Evolutionary conservation across 169 alveolate genomes (phyloP).

Genomic region (Miamiensis avidus): DNA sequence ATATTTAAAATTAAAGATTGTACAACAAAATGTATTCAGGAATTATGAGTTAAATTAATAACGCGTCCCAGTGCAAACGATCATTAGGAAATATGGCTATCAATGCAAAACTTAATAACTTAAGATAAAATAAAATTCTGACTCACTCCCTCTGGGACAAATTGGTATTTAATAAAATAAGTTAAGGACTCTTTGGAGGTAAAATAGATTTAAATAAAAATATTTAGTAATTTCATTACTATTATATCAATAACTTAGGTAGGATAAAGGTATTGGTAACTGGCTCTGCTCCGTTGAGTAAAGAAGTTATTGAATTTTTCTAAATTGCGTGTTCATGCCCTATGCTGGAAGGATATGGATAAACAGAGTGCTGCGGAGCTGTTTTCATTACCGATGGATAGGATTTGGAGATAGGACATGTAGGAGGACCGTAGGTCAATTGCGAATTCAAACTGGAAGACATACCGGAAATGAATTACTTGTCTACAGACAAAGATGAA

Average conservation of each 20-base stretch:
- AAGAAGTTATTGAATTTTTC: conserved; percentile 63
- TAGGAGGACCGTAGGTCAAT: conserved; percentile 69
- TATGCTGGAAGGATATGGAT: conserved; percentile 76
- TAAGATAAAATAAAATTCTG: conserved; percentile 13
- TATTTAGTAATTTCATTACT: background rate
- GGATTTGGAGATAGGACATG: conserved; percentile 60
- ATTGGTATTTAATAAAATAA: background rate
- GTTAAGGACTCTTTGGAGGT: background rate
- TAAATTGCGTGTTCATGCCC: conserved; percentile 59
- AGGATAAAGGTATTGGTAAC: conserved; percentile 65
- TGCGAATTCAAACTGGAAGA: conserved; percentile 68
- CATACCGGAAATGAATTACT: conserved; percentile 81
- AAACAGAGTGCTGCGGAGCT: conserved; percentile 73
- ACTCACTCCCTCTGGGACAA: background rate
- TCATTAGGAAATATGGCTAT: conserved; percentile 46
- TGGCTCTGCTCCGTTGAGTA: conserved; percentile 80
- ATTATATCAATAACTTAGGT: conserved; percentile 24
- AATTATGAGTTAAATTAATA: conserved; percentile 42
- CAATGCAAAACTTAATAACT: conserved; percentile 37
- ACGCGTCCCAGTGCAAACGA: conserved; percentile 34
- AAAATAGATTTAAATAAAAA: background rate
- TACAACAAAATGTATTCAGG: conserved; percentile 58
- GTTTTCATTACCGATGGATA: conserved; percentile 46
- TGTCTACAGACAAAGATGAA: conserved; percentile 44
- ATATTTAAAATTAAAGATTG: conserved; percentile 46